Conservation (phyloP, 164 flowering plant species). For the Stephania japonica region DNA sequence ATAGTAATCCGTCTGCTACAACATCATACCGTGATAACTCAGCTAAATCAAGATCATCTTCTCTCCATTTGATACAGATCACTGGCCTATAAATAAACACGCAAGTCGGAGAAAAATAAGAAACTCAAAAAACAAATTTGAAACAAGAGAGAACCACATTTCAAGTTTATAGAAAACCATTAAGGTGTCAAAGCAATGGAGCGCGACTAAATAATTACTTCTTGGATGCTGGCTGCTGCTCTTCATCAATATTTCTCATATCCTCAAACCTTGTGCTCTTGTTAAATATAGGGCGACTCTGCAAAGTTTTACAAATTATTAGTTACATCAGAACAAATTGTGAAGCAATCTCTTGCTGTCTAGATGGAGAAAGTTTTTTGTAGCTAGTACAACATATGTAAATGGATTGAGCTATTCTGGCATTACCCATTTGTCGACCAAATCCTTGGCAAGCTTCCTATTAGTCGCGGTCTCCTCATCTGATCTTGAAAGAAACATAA, state of each 20-base stretch:
- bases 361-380: neutral
- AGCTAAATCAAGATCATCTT: conserved; percentile 81
- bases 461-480: conserved; percentile 90
- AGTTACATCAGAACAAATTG: neutral
- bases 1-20: too few species aligned
- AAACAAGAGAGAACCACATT: neutral
- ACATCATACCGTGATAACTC: conserved; percentile 58
- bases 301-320: conserved; percentile 21
- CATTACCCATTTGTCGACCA: conserved; percentile 98
- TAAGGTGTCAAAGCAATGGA: neutral
- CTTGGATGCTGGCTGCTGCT: conserved; percentile 58
- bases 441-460: conserved; percentile 87
- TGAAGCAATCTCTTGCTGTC: neutral
- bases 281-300: conserved; percentile 97
- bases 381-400: neutral
- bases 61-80: conserved; percentile 62
- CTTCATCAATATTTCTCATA: conserved; percentile 75
- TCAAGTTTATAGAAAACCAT: neutral
- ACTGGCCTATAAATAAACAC: conserved; percentile 32
- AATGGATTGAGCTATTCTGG: neutral
- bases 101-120: conserved; percentile 1
- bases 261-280: conserved; percentile 97
- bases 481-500: conserved; percentile 93
- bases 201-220: conserved; percentile 36
- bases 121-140: neutral